Conservation (phyloP, 192 early-diverging fungal species). For the Coemansia sp. region DNA sequence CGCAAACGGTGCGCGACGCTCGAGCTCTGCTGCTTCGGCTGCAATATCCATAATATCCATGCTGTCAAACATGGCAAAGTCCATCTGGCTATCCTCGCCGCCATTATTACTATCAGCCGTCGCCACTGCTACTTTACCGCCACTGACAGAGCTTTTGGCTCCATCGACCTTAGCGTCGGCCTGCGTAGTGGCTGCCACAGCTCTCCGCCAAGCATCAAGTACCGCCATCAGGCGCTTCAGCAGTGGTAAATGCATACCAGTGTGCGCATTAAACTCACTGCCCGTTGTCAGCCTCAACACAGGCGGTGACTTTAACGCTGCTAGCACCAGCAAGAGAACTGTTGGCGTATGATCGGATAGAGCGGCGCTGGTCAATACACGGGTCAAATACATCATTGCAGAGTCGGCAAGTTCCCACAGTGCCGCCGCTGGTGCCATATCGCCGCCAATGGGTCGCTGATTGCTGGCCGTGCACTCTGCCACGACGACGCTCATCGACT, state of each 20-base stretch:
- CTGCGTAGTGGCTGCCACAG: neutral
- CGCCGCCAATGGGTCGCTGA: neutral
- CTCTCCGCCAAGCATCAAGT: conserved; percentile 19
- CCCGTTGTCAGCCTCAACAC: neutral
- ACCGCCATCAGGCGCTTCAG: conserved; percentile 11
- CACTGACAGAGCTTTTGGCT: neutral
- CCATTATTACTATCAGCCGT: neutral
- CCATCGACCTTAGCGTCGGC: neutral
- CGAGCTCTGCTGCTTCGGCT: conserved; percentile 33
- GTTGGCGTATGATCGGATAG: conserved; percentile 25
- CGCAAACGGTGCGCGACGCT: conserved; percentile 21
- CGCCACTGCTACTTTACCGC: neutral
- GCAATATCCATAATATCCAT: conserved; percentile 31
- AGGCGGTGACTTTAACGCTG: conserved; percentile 11
- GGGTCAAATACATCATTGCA: conserved; percentile 36
- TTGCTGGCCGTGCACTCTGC: conserved; percentile 9
- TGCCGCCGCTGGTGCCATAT: neutral
- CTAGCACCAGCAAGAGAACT: conserved; percentile 20
- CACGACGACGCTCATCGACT: conserved; percentile 22
- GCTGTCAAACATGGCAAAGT: conserved; percentile 30
- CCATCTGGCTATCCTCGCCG: conserved; percentile 23
- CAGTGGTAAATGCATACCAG: neutral
- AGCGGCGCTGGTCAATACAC: conserved; percentile 32
- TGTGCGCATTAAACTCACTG: neutral
- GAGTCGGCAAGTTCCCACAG: conserved; percentile 37